Base-by-base conservation (phyloP, 352 stramenopile genomes). In the Phytopythium helicoides region DNA sequence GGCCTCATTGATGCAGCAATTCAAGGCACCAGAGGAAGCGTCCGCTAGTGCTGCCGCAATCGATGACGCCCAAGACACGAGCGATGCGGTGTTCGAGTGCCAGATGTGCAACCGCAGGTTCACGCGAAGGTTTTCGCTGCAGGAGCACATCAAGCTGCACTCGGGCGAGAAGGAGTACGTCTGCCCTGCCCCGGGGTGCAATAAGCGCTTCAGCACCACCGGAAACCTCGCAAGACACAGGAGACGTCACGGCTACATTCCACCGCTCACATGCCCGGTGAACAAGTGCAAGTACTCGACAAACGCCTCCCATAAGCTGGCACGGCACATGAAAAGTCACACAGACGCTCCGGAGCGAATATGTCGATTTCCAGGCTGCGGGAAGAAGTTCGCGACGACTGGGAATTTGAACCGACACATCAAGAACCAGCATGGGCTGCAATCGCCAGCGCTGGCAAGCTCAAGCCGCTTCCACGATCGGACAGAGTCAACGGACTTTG, bases 371-470 rank as follows among this genome's bases (percentile, higher is more conserved):
- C 58, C 54, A 14, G 62, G 67, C 18, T 85, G 76, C 57, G 70
- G 50, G 54, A 87, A 87, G 58, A 81, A 68, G n/a, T 87, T 87
- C 59, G 83, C 68, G 54, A 83, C 73, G 2, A 76, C 65, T 36
- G 73, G 73, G 36, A 87, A 85, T 52, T 66, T 85, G 23, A 81
- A 82, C 49, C 76, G 76, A 21, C 76, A 87, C 55, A 61, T 80
- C 47, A 68, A 69, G 25, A 81, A 81, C 28, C 76, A 87, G 49
- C 71, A 81, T 47, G 49, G 66, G 9, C 58, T 46, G 15, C 42
- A 25, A 9, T 23, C 6, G 19, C 28, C 33, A 31, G 15, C 22
- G 47, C 47, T 37, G 6, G 8, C 22, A 25, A 34, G 47, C 28
- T 5, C 28, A 10, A 9, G 5, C 28, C 28, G 4, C 47, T 21